Percentiles rank a stretch among this genome's conserved stretches.
phyloP scores from a whole-genome alignment of 2,329 filamentous ascomycete species.

The Ceratocystis colombiana region DNA sequence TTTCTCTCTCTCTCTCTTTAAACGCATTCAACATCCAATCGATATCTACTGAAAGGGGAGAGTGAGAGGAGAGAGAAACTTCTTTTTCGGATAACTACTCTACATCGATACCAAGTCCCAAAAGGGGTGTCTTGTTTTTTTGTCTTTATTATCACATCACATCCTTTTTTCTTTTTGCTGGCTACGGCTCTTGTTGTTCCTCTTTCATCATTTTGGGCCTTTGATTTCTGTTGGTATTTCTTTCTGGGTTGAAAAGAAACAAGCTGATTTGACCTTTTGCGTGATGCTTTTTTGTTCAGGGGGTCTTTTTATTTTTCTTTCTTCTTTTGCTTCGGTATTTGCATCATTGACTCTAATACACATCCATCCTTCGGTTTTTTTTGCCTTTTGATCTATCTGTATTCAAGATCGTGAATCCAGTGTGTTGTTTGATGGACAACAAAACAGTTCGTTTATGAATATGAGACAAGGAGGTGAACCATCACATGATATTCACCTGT shows the following conservation, averaged over 20 bases:
- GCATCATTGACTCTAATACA: neutral
- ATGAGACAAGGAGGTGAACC: neutral
- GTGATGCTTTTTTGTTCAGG: neutral
- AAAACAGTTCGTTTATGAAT: neutral
- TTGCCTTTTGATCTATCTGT: too few relatives aligned
- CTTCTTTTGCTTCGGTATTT: neutral
- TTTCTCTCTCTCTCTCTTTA: too few relatives aligned
- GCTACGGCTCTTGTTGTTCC: slow-evolving; percentile 16
- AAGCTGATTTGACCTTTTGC: neutral
- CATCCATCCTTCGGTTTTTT: neutral
- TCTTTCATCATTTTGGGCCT: slow-evolving; percentile 14
- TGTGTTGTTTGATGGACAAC: neutral
- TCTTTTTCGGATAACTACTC: slow-evolving; percentile 1
- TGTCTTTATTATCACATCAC: slow-evolving; percentile 1
- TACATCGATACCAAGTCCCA: slow-evolving; percentile 12
- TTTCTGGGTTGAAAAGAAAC: neutral
- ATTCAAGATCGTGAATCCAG: neutral
- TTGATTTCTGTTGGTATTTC: neutral
- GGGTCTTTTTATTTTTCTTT: neutral
- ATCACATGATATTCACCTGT: slow-evolving; percentile 16
- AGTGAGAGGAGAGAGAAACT: neutral
- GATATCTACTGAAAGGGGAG: neutral
- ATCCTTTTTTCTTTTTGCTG: slow-evolving; percentile 1
- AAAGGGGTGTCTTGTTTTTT: slow-evolving; percentile 2
- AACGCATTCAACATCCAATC: neutral